Evolutionary conservation across 176 grass and related monocot species (phyloP).

Genomic region (Ampelocalamus luodianensis): DNA sequence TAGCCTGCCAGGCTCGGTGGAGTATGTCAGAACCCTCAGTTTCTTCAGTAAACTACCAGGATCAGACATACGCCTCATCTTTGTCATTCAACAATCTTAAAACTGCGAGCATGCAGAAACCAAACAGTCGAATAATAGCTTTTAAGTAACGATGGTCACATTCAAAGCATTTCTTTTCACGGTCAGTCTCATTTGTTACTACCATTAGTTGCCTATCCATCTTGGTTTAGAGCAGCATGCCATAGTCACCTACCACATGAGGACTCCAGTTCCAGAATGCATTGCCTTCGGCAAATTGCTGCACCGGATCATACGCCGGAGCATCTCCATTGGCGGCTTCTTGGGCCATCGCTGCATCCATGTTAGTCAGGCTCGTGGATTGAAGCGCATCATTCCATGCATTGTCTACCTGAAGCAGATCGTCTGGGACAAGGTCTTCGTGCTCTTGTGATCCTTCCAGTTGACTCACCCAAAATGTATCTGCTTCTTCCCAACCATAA

Average conservation of each 20-base stretch:
- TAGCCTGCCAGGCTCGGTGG: no score
- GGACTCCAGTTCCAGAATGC: neutral
- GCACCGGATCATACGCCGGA: neutral
- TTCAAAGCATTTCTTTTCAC: no score
- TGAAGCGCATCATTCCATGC: constrained; percentile 18
- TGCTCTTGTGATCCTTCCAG: constrained; percentile 14
- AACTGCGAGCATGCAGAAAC: no score
- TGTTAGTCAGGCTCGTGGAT: neutral
- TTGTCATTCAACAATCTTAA: no score
- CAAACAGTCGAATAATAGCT: no score
- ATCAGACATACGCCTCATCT: no score
- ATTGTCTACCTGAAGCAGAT: neutral
- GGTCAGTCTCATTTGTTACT: no score
- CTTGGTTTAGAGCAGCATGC: constrained; percentile 7
- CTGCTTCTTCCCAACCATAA: neutral
- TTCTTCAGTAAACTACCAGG: no score
- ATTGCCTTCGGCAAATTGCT: neutral
- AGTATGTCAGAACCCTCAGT: no score
- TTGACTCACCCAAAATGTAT: neutral
- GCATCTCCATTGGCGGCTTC: neutral
- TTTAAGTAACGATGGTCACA: no score
- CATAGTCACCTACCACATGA: neutral
- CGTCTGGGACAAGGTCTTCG: neutral
- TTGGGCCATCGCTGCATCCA: neutral
- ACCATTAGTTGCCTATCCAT: no score